Percentiles rank a stretch among this genome's conserved stretches.
Conservation (phyloP, 1,284 basidiomycete genomes). For the Heliocybe sulcata region DNA sequence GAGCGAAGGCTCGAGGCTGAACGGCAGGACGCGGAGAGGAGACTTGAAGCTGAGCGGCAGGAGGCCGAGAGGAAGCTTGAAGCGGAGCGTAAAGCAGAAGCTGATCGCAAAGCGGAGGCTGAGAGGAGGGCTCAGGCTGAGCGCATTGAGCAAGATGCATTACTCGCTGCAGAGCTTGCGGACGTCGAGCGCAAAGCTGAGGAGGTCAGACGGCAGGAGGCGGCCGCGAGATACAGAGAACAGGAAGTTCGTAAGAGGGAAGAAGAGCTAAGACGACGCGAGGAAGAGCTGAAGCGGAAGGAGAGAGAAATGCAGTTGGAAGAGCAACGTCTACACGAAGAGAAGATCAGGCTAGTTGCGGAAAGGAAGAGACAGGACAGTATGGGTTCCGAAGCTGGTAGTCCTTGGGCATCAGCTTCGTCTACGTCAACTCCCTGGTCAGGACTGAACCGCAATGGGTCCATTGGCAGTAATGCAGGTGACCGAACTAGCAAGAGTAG, state of each 20-base stretch:
- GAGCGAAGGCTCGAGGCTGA: not conserved
- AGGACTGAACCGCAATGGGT: not conserved
- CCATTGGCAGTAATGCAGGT: conserved; percentile 6
- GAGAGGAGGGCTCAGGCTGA: not conserved
- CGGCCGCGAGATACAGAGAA: conserved; percentile 2
- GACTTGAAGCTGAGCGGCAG: not conserved
- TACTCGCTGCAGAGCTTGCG: not conserved
- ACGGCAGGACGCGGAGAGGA: conserved; percentile 5
- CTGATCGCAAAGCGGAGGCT: not conserved
- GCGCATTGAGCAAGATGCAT: not conserved
- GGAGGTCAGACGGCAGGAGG: not conserved
- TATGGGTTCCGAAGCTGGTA: conserved; percentile 1
- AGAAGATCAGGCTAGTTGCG: conserved; percentile 1
- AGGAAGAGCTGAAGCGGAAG: conserved; percentile 5
- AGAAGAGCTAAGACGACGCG: conserved; percentile 6
- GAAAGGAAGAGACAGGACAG: conserved; percentile 7
- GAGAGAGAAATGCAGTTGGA: conserved; percentile 8
- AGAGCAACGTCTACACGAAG: conserved; percentile 2
- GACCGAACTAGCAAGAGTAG: conserved; percentile 2
- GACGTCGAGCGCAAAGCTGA: not conserved
- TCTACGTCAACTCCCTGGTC: not conserved
- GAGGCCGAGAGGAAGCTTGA: not conserved
- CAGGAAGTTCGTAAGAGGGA: conserved; percentile 5
- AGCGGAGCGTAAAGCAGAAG: not conserved
- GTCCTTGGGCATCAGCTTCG: not conserved